Evolutionary conservation across 1,284 basidiomycete genomes (phyloP), one percentile per base, ranked within the genome.

Genomic region (Cutaneotrichosporon spelunceum): DNA sequence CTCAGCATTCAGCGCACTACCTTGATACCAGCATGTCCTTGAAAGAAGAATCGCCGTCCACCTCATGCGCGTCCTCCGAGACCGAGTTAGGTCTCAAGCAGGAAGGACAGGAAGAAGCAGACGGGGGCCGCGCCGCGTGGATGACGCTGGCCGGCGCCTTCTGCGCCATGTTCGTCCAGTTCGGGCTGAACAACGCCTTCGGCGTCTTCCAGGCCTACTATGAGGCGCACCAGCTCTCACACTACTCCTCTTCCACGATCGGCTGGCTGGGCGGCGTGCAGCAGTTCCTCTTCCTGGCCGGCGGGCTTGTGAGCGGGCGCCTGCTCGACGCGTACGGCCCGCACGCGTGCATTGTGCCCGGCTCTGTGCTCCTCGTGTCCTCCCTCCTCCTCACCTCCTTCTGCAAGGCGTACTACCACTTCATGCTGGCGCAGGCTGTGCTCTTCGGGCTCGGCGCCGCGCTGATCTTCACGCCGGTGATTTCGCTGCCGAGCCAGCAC

Each of bases 211-310:
- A 72, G 59, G 57, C 29, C 3, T 72, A 73, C 65, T 69, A 74
- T 68, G 64, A 69, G 65, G 48, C 53, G 24, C 45, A 59, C 13
- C 57, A 60, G 3, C 71, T 73, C 30, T 48, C 62, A 0, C 45
- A 56, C 6, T 50, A 70, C 47, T 45, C 61, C 11, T 39, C 70
- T 1, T 70, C 70, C 26, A 60, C 61, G 16, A 73, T 76, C 44
- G 83, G 87, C 19, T 89, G 88, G 88, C 87, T 89, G 56, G 88
- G 88, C 0, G 87, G 86, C 0, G 77, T 88, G 44, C 86, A 88
- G 73, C 83, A 65, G 80, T 84, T 79, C 67, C 81, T 68, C 77
- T 83, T 68, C 74, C 81, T 71, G 73, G 55, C 62, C 0, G 82
- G 65, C 23, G 86, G 86, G 26, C 26, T 58, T 1, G 49, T 55